These are phyloP conservation scores for Fragosphaeria purpurea DNA, from an alignment of 2,329 filamentous ascomycete species.

Conservation along the genomic window DNA sequence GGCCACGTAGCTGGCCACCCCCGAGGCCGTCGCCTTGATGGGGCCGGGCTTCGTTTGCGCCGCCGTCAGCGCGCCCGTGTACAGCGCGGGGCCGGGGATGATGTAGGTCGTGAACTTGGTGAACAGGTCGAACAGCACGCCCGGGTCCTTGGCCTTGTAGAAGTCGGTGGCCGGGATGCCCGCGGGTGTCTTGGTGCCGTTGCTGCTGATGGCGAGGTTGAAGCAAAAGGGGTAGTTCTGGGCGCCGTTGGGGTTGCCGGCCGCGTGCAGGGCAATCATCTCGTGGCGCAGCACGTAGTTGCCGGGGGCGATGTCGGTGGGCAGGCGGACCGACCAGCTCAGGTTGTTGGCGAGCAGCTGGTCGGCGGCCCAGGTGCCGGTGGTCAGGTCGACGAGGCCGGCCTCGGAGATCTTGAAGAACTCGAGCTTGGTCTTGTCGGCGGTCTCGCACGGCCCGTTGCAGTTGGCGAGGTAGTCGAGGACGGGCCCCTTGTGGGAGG, in stretches of 20 bases:
- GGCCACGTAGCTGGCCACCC: conserved; percentile 14
- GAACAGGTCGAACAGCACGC: conserved; percentile 13
- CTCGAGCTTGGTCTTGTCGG: conserved; percentile 21
- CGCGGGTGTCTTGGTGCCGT: conserved; percentile 9
- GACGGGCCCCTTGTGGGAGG: conserved; percentile 22
- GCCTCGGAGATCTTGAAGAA: conserved; percentile 24
- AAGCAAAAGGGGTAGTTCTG: conserved; percentile 14
- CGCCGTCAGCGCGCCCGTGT: conserved; percentile 18
- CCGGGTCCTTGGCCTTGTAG: conserved; percentile 12
- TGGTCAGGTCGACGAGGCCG: conserved; percentile 20
- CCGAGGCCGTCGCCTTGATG: conserved; percentile 18
- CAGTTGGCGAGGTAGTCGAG: conserved; percentile 27
- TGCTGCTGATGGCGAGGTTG: conserved; percentile 10
- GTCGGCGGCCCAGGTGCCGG: conserved; percentile 25
- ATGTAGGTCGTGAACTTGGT: conserved; percentile 8
- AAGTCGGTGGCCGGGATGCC: conserved; percentile 9
- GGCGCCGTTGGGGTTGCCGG: conserved; percentile 12
- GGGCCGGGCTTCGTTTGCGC: conserved; percentile 15
- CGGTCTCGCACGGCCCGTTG: conserved; percentile 21
- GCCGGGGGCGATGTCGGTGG: conserved; percentile 32
- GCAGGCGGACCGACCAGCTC: conserved; percentile 38
- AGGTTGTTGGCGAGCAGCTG: conserved; percentile 40
- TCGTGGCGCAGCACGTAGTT: conserved; percentile 44
- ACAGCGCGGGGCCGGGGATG: conserved; percentile 16
- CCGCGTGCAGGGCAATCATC: conserved; percentile 28